Conservation (phyloP, 2,329 filamentous ascomycete species). For the Penicillium sp. region DNA sequence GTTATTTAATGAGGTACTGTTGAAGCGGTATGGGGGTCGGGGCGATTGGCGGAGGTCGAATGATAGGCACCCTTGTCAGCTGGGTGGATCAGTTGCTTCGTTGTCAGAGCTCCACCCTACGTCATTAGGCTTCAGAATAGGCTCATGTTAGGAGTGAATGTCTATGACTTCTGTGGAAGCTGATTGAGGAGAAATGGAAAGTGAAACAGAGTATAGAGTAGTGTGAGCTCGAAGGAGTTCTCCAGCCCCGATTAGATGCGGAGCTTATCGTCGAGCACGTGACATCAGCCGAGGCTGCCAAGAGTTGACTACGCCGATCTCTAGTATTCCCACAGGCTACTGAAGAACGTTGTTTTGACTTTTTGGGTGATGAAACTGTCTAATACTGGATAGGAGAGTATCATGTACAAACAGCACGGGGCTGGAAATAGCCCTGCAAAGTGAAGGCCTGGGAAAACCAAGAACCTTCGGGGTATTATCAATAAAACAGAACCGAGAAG, state of each 20-base stretch:
- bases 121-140: constrained; percentile 17
- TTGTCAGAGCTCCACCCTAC: constrained; percentile 19
- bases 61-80: constrained; percentile 18
- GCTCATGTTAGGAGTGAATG: background rate
- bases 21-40: background rate
- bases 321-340: no score
- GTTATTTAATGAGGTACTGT: background rate
- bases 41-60: constrained; percentile 11
- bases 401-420: constrained; percentile 13
- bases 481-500: constrained; percentile 34
- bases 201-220: background rate
- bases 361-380: background rate
- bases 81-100: constrained; percentile 23
- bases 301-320: background rate
- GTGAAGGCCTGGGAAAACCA: constrained; percentile 6
- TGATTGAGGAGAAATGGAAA: background rate
- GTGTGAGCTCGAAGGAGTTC: background rate
- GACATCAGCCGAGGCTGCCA: constrained; percentile 6
- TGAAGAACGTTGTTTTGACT: background rate
- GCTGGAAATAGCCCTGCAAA: background rate
- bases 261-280: constrained; percentile 11
- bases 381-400: background rate
- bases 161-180: background rate
- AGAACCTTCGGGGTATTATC: constrained; percentile 30
- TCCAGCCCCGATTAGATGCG: background rate